phyloP scores from a whole-genome alignment of 257 asterid species.

The Solanum paucissectum region DNA sequence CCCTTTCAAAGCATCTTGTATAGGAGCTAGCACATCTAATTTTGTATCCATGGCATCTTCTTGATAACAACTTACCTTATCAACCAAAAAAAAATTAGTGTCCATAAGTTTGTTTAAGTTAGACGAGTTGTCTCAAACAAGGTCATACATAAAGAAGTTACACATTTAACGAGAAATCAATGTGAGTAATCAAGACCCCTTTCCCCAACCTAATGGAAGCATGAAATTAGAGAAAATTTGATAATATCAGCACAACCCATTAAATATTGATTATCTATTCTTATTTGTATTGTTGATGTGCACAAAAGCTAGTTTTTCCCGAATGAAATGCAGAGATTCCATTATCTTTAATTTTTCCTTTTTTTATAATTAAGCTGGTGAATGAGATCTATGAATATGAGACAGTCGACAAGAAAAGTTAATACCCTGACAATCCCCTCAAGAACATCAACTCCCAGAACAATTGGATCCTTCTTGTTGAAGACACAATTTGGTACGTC shows the following conservation, averaged over 20 bases:
- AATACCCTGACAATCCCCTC: conserved; percentile 80
- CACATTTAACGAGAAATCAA: background rate
- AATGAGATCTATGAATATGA: background rate
- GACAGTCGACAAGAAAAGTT: background rate
- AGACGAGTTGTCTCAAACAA: background rate
- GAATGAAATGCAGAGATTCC: background rate
- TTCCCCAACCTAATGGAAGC: background rate
- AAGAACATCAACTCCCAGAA: conserved; percentile 84
- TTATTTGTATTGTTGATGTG: background rate
- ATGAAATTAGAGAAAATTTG: background rate
- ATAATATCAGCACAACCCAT: background rate
- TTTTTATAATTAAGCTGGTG: background rate
- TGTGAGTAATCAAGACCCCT: background rate
- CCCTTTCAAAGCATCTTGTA: too few species aligned
- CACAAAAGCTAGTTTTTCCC: background rate
- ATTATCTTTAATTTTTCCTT: background rate
- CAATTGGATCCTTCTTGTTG: conserved; percentile 51
- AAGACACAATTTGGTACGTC: conserved; percentile 56
- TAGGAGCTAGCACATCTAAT: too few species aligned
- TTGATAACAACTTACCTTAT: too few species aligned
- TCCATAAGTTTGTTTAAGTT: too few species aligned
- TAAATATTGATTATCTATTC: background rate
- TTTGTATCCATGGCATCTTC: too few species aligned
- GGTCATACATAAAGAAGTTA: background rate
- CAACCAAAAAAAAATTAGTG: too few species aligned